Base-by-base conservation (phyloP, 305 asterid species). In the Fraxinus dipetala region DNA sequence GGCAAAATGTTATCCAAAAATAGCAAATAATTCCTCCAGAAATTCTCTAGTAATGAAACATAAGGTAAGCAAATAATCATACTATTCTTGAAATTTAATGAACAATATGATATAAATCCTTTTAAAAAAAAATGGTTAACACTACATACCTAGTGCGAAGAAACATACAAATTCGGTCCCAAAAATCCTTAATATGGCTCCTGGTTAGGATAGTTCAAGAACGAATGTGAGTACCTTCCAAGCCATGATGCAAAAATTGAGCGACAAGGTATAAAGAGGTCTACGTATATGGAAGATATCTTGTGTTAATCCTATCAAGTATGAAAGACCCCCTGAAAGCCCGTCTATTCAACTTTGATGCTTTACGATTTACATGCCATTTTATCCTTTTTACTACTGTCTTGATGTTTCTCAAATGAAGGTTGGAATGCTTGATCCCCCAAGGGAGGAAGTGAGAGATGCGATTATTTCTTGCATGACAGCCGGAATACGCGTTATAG, bases 391-490 rank as follows among this genome's bases (percentile, higher is more conserved):
- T 81, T 72, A 11, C 51, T 20, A 69, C 43, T 69, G 36, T 85
- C 45, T 75, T 43, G 28, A 7, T 83, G 61, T 79, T 83, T 77
- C 28, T 86, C 34, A 75, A 43, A 80, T 83, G 31, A 88, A 96
- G 99, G 97, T 94, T 91, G 99, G 99, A 82, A 96, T 96, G 99
- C 98, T 92, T 87, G 99, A 96, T 91, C 99, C 99, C 75, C 99
- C 99, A 70, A 92, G 98, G 91, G 98, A 94, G 89, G 98, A 94
- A 92, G 99, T 96, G 65, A 90, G 90, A 83, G 89, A 91, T 83
- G 99, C 99, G 79, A 91, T 96, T 82, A 91, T 90, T 87, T 92
- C 99, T 38, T 96, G 99, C 89, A 90, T 94, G 98, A 93, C 97
- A 10, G 99, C 99, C 81, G 99, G 99, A 82, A 96, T 96, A 88